phyloP scores from a whole-genome alignment of 2,329 filamentous ascomycete genomes.

The Cladosporium sp. region DNA sequence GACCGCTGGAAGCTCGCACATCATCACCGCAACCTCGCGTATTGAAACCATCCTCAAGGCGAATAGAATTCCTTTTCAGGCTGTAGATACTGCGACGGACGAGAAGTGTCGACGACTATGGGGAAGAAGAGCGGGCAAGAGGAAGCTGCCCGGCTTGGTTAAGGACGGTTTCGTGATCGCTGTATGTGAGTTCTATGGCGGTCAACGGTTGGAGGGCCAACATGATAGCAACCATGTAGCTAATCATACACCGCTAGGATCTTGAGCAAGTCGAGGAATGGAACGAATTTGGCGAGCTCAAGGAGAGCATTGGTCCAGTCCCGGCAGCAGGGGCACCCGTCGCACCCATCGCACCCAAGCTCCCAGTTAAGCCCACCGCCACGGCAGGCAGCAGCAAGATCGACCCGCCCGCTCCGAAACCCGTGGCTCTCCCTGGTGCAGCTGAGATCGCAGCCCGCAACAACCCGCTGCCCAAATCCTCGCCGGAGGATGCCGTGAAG shows the following conservation, averaged over 20 bases:
- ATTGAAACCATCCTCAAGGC: constrained; percentile 94
- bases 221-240: neutral
- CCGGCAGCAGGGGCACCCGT: constrained; percentile 21
- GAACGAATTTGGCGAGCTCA: constrained; percentile 97
- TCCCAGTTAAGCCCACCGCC: constrained; percentile 14
- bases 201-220: neutral
- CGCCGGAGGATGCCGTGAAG: constrained; percentile 14
- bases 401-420: constrained; percentile 1
- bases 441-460: constrained; percentile 24
- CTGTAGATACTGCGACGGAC: constrained; percentile 84
- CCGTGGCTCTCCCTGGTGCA: constrained; percentile 24
- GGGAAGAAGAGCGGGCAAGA: constrained; percentile 75
- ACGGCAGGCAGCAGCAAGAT: constrained; percentile 15
- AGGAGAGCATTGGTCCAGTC: constrained; percentile 65
- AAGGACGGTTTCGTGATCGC: constrained; percentile 81
- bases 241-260: constrained; percentile 53
- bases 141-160: constrained; percentile 82
- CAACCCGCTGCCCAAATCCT: constrained; percentile 10
- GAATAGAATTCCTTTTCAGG: constrained; percentile 90
- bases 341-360: constrained; percentile 22
- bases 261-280: constrained; percentile 93
- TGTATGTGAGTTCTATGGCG: constrained; percentile 49
- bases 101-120: constrained; percentile 83
- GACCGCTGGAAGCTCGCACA: constrained; percentile 90
- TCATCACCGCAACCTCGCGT: constrained; percentile 90